Evolutionary conservation across 2,329 filamentous ascomycete genomes (phyloP), one percentile per base, ranked within the genome.

Genomic region (Trichoderma hamatum): DNA sequence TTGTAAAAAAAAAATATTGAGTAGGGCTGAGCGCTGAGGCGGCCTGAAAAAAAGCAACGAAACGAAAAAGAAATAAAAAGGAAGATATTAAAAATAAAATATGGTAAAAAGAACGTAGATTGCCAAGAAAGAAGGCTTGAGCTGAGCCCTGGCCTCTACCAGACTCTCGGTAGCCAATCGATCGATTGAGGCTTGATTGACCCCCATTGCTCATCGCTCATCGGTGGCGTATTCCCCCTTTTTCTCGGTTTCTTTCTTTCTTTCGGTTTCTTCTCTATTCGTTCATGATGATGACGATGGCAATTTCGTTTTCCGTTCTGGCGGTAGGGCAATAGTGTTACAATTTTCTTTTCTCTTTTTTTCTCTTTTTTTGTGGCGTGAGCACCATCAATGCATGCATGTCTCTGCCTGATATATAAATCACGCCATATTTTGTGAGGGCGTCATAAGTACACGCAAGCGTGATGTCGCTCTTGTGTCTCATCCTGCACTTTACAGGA

Each of bases 401-500:
- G 39, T 59, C 52, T 67, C 26, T 56, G 28, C n/a, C 30, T 16
- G 43, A 32, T 19, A 32, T n/a, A 7, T 16, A 43, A 56, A 66
- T 32, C 34, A 49, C 51, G 61, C 61, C 30, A 64, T 43, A 10
- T 13, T 21, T 46, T 46, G 26, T 46, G 26, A 55, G 28, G 26
- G 16, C 39, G 39, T 43, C 28, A 32, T 21, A 24, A n/a, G 46
- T 6, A 49, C 46, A 49, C 9, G 16, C n/a, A 24, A 5, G n/a
- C 21, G 43, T 49, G 19, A 54, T n/a, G 36, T 39, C 19, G 30
- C 21, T 6, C n/a, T 19, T 19, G n/a, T 56, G 56, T 61, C 55
- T 52, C 55, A 43, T 6, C 16, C 19, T 39, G 36, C 36, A 16
- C n/a, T 28, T 19, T 70, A 91, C 73, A 97, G 78, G 62, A 92